A percentile compares a stretch with the other conserved stretches of the same genome.
phyloP scores from a whole-genome alignment of 1,139 yeast genomes.

The Meyerozyma athensensis region DNA sequence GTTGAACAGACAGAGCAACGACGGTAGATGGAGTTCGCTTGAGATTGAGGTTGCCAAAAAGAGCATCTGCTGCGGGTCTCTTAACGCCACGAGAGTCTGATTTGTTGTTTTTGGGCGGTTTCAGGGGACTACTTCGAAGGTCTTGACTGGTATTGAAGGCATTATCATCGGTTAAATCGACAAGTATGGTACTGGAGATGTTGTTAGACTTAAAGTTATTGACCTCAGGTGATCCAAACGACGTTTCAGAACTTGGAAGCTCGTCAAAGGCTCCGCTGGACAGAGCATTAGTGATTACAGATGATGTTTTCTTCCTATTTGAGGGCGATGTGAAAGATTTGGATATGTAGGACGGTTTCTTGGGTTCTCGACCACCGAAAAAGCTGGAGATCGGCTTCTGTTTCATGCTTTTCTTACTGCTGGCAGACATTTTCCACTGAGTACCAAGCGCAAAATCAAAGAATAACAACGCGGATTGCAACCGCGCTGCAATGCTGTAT shows the following conservation, averaged over 20 bases:
- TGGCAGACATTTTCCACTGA: background rate
- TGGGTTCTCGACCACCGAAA: conserved; percentile 2
- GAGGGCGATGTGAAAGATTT: conserved; percentile 1
- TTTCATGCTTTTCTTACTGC: background rate
- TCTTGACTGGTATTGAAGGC: background rate
- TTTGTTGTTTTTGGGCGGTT: background rate
- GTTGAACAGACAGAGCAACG: background rate
- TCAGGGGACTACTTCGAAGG: conserved; percentile 1
- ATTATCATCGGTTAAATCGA: background rate
- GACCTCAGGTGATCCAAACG: conserved; percentile 28
- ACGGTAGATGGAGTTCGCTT: background rate
- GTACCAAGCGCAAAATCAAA: conserved; percentile 5
- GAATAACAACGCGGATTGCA: conserved; percentile 4
- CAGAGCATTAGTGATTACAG: conserved; percentile 2
- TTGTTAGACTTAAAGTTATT: conserved; percentile 23
- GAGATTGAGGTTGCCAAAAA: background rate
- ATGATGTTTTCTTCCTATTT: background rate
- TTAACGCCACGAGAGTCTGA: background rate
- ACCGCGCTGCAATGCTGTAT: background rate
- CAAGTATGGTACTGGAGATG: conserved; percentile 11
- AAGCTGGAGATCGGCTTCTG: conserved; percentile 4
- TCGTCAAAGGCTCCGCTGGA: conserved; percentile 13
- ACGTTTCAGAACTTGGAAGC: conserved; percentile 21
- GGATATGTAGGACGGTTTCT: background rate
- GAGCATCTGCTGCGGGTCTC: conserved; percentile 1